Base-by-base conservation (phyloP, 2,329 filamentous ascomycete species). In the Aulographum hederae region DNA sequence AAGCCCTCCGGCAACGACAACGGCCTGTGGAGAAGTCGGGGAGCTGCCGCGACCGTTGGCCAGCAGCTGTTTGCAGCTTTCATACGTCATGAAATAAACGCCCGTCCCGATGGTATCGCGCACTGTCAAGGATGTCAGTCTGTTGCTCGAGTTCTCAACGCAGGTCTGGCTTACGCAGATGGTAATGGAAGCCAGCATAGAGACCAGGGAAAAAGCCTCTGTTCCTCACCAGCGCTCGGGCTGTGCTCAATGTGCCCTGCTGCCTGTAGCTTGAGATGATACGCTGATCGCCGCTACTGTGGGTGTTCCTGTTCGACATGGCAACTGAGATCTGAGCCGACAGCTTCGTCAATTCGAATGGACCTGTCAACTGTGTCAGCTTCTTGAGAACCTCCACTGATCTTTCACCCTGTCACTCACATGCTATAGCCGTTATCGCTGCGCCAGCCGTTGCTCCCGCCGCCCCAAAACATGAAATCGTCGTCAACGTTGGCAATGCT, bases 41-140 rank as follows among this genome's bases (percentile, higher is more conserved):
- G 74, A 73, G 37, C 67, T 67, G 39, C 78, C 76, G 30, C 77
- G 70, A 39, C 78, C 71, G 12, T 79, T 81, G 14, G 76, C 79
- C 39, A 84, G 66, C 16, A 86, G 56, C 50, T 89, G 80, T 48
- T 91, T 91, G 43, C 73, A 71, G 49, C 78, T 84, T 53, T 91
- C 81, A 50, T 91, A 91, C 18, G 81, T 85, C 57, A 79, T 80
- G 47, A 91, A 91, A 52, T 91, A 91, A 35, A 86, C 80, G 18
- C 72, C 69, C 2, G 81, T 91, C 33, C 81, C 81, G 37, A 89
- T 61, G 1, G 79, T 85, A 53, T 91, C 81, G 37, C 81, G 69
- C 44, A 85, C 78, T 80, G 39, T 16, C 18, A 12, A n/a, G n/a
- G n/a, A n/a, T n/a, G 5, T n/a, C n/a, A n/a, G n/a, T n/a, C n/a